Evolutionary conservation across 1,139 yeast species (phyloP), one percentile per base, ranked within the genome.

Genomic region (Yamadazyma atlantica): DNA sequence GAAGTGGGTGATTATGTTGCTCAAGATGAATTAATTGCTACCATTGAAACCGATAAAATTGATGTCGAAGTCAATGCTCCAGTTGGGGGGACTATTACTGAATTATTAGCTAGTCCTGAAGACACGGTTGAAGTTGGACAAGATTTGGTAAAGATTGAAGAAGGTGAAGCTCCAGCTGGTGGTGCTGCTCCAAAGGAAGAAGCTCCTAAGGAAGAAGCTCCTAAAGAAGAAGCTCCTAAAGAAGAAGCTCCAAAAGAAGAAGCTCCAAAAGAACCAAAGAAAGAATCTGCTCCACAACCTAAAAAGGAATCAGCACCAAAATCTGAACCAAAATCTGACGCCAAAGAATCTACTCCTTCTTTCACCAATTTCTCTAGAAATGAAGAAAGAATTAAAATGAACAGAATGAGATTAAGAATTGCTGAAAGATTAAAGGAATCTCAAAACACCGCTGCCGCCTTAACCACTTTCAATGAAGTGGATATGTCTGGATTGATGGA

Each of bases 391-490:
- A 95, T 94, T 51, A 92, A 92, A 76, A 92, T 92, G 98, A 92
- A 90, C 82, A 87, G 99, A 76, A 94, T 92, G 98, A 86, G 99
- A 74, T 73, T 87, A 69, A 87, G 99, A 79, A 94, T 94, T 52
- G 97, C 98, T 42, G 97, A 94, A 75, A 88, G 99, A 73, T 85
- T 92, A 64, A 92, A 92, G 86, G 97, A 94, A 75, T 86, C 97
- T 28, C 99, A 92, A 73, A 92, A 92, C 76, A 89, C 98, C 40
- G 96, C 97, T 50, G 99, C 99, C 34, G 88, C 97, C 37, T 80
- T 92, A 61, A 92, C 98, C 47, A 92, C 98, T 34, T 92, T 92
- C 78, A 90, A 92, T 69, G 98, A 92, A 73, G 96, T 88, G 49
- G 98, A 92, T 72, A 92, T 92, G 98, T 75, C 95, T 45, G 81